Base-by-base conservation (phyloP, 108 stramenopile species). In the Stephanodiscus minutulus region DNA sequence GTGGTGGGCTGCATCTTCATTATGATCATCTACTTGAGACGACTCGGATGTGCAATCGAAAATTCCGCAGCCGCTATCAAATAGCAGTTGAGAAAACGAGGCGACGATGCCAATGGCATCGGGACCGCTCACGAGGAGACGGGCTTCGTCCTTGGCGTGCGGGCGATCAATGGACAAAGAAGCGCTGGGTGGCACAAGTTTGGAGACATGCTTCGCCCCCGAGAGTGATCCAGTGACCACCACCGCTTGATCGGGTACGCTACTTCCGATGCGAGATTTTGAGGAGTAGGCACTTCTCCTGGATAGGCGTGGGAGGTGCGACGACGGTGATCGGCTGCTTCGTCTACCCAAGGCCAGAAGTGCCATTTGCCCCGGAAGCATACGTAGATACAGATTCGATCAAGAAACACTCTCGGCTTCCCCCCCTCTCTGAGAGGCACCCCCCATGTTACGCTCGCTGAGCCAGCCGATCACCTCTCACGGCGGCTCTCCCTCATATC, bases 31-130 rank as follows among this genome's bases (percentile, higher is more conserved):
- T 6, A 28, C 48, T 17, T 63, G 55, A 21, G 77, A 78, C 10
- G 77, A 78, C 61, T 78, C 77, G 6, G 69, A 70, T 13, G 64
- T 58, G 44, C 70, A 78, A 53, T 91, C 85, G 47, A 90, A 61
- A 58, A 93, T 93, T 49, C 81, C 86, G 55, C 85, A 90, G 4
- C 79, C 84, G 50, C 88, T 82, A 13, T 64, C 84, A 31, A 78
- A 86, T 18, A 93, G 72, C 17, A 91, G 64, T 43, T 88, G 85
- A 46, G 87, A 82, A 57, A 88, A 89, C 8, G 92, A 90, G 1
- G 90, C 92, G 28, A 91, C 88, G 28, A 90, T 87, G 17, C 89
- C 89, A 21, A 64, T 74, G 11, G 73, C 53, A 60, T 90, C 87
- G 6, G 89, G 86, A 10, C 89, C 89, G 27, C 64, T 61, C 10